Percentiles rank a stretch among this genome's conserved stretches.
phyloP scores from a whole-genome alignment of 1,284 basidiomycete species.

The Vanrija sp. region DNA sequence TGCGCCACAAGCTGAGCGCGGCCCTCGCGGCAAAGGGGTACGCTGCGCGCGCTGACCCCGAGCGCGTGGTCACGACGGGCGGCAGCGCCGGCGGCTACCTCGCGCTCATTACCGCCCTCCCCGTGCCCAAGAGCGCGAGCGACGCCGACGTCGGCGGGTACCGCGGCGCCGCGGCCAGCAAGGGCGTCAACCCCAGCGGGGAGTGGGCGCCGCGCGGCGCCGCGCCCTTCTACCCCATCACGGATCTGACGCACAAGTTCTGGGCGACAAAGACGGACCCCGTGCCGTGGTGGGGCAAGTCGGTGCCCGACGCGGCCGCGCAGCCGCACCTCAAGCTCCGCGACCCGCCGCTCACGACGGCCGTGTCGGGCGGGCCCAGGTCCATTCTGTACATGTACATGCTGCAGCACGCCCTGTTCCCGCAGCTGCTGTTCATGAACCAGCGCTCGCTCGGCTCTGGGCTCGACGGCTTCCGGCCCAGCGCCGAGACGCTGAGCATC shows the following conservation, averaged over 20 bases:
- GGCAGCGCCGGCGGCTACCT: conserved; percentile 45
- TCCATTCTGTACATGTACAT: conserved; percentile 46
- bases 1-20: conserved; percentile 35
- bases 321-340: conserved; percentile 39
- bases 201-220: conserved; percentile 33
- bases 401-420: conserved; percentile 46
- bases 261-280: conserved; percentile 46
- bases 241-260: conserved; percentile 41
- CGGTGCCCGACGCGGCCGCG: conserved; percentile 36
- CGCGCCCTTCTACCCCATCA: conserved; percentile 46
- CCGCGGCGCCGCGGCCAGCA: conserved; percentile 12
- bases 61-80: conserved; percentile 39
- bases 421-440: conserved; percentile 37
- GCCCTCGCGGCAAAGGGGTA: conserved; percentile 27
- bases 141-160: conserved; percentile 42
- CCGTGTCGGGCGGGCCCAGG: conserved; percentile 38
- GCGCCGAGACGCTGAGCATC: conserved; percentile 31
- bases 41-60: conserved; percentile 26
- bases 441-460: conserved; percentile 36
- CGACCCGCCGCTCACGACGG: conserved; percentile 34
- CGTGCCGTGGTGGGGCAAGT: conserved; percentile 37
- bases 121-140: conserved; percentile 18
- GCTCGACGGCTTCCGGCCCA: conserved; percentile 36
- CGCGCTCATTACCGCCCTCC: conserved; percentile 40
- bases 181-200: conserved; percentile 20